These are phyloP conservation scores for Aspergillus jensenii DNA, from an alignment of 2,329 filamentous ascomycete genomes.

Conservation along the genomic window DNA sequence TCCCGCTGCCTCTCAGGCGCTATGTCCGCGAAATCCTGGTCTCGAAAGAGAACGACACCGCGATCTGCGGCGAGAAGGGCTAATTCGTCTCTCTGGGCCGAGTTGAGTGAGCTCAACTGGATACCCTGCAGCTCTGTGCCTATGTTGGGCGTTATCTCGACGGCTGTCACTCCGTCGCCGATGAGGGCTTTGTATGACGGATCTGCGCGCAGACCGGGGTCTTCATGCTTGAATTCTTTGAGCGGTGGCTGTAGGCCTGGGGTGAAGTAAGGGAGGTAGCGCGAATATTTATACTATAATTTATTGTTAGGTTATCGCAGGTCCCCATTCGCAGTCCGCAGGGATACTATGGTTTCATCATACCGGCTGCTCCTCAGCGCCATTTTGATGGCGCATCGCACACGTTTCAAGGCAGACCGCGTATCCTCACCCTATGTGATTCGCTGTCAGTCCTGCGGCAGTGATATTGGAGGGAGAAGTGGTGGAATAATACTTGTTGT, in stretches of 20 bases:
- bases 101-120: background rate
- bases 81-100: background rate
- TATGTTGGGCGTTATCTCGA: background rate
- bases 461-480: too few species aligned
- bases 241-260: background rate
- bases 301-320: too few species aligned
- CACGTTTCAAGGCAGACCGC: too few species aligned
- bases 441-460: too few species aligned
- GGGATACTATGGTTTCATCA: too few species aligned
- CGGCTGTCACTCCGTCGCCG: background rate
- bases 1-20: background rate
- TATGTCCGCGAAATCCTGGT: constrained; percentile 2
- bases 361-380: too few species aligned
- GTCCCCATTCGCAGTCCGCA: too few species aligned
- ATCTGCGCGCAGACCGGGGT: background rate
- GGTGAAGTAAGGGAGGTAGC: background rate
- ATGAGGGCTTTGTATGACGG: background rate
- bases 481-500: too few species aligned
- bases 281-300: background rate
- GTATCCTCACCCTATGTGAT: too few species aligned
- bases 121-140: background rate
- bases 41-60: background rate
- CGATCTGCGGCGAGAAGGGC: constrained; percentile 1
- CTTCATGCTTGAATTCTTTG: background rate
- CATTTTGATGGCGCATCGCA: too few species aligned